Evolutionary conservation across 257 asterid genomes (phyloP).

Genomic region (Linderniella brevidens): DNA sequence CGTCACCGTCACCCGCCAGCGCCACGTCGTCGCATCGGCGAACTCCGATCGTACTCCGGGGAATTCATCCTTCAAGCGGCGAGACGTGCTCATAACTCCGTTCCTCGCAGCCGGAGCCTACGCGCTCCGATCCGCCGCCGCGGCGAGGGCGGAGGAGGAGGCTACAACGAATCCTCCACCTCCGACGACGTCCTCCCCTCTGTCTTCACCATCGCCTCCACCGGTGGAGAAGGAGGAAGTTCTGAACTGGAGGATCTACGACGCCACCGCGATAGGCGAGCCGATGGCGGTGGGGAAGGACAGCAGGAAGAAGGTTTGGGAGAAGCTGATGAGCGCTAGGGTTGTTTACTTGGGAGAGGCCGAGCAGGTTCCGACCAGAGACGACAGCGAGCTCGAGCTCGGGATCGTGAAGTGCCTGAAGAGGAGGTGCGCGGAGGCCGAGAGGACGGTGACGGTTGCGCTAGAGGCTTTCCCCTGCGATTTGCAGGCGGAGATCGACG

Average conservation of each 20-base stretch:
- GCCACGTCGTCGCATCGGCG: too few relatives aligned
- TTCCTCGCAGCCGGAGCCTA: conserved; percentile 50
- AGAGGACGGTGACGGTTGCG: conserved; percentile 49
- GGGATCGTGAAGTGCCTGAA: conserved; percentile 45
- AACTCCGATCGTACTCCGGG: neutral
- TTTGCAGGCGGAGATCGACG: conserved; percentile 52
- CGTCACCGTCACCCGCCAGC: too few relatives aligned
- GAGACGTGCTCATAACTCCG: conserved; percentile 53
- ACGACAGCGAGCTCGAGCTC: conserved; percentile 55
- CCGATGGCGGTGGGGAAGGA: conserved; percentile 37
- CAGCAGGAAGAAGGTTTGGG: conserved; percentile 41
- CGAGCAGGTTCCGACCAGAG: conserved; percentile 52
- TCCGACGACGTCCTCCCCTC: conserved; percentile 9
- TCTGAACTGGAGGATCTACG: conserved; percentile 52
- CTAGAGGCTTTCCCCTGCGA: conserved; percentile 64
- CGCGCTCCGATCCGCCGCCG: conserved; percentile 46
- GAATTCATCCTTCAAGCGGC: conserved; percentile 20
- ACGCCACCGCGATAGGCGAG: conserved; percentile 50
- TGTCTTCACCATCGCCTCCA: conserved; percentile 7
- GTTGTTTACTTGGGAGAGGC: conserved; percentile 65
- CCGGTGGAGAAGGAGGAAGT: conserved; percentile 31
- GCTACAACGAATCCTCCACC: neutral
- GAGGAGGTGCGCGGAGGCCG: conserved; percentile 24
- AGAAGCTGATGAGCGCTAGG: conserved; percentile 51
- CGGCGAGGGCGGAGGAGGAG: conserved; percentile 14